A percentile compares a stretch with the other conserved stretches of the same genome.
These are phyloP conservation scores for Physcia stellaris DNA, from an alignment of 495 filamentous ascomycete genomes.

Conservation along the genomic window DNA sequence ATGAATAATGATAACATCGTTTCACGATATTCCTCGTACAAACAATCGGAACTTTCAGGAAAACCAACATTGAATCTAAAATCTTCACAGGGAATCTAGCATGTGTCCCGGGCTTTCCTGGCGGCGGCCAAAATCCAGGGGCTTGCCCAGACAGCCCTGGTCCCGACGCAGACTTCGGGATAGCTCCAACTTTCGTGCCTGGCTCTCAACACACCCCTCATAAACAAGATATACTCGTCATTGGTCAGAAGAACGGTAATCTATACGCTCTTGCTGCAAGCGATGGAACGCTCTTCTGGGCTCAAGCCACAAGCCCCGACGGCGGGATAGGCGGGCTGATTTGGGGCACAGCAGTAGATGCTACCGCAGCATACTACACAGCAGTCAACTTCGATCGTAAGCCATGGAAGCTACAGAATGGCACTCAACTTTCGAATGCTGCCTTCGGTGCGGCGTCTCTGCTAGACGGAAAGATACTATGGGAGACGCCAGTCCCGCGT, in stretches of 20 bases:
- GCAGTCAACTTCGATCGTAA: conserved; percentile 14
- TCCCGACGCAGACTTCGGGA: conserved; percentile 27
- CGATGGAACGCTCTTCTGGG: conserved; percentile 20
- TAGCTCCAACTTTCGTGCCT: conserved; percentile 26
- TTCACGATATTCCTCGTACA: no score
- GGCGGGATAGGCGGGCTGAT: conserved; percentile 18
- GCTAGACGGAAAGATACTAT: conserved; percentile 15
- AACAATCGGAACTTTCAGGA: no score
- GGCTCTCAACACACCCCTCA: conserved; percentile 3
- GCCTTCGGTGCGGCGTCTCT: conserved; percentile 22
- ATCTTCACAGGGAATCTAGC: no score
- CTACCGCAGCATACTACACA: conserved; percentile 22
- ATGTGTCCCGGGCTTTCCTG: no score
- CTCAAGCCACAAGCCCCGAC: conserved; percentile 17
- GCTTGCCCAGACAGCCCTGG: conserved; percentile 23
- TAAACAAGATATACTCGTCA: conserved; percentile 18
- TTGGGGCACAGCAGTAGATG: conserved; percentile 28
- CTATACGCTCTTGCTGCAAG: conserved; percentile 21
- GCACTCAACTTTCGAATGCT: conserved; percentile 15
- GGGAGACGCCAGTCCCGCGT: conserved; percentile 15
- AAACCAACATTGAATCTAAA: no score
- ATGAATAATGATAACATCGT: no score
- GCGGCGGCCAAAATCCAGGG: conserved; percentile 18
- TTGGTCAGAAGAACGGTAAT: conserved; percentile 28
- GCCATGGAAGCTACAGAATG: conserved; percentile 12